phyloP scores from a whole-genome alignment of 2,329 filamentous ascomycete species.

The Biscogniauxia mediterranea region DNA sequence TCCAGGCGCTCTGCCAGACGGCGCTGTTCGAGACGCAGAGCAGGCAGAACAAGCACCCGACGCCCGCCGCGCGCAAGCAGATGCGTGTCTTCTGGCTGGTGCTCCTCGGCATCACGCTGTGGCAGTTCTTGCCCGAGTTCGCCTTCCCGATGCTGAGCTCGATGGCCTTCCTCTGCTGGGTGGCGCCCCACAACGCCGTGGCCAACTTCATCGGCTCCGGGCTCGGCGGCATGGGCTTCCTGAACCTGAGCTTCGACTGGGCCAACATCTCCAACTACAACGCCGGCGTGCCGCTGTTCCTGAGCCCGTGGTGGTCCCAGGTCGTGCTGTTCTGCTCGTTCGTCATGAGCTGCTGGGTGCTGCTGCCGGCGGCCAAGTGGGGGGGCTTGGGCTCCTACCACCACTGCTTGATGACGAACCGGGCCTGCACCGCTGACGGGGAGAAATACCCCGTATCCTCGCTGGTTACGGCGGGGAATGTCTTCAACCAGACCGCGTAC shows the following conservation, averaged over 20 bases:
- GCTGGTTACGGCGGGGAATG: constrained; percentile 42
- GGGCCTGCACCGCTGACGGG: constrained; percentile 49
- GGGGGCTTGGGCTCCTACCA: constrained; percentile 52
- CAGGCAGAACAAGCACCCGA: constrained; percentile 50
- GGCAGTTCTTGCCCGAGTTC: constrained; percentile 63
- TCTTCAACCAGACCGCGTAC: constrained; percentile 49
- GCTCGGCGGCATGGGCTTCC: constrained; percentile 60
- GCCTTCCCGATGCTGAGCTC: constrained; percentile 59
- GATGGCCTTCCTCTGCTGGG: constrained; percentile 62
- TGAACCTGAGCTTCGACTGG: constrained; percentile 61
- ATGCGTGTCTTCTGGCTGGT: constrained; percentile 56
- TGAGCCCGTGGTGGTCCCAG: constrained; percentile 60
- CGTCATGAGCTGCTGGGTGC: constrained; percentile 55
- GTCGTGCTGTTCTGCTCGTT: constrained; percentile 55
- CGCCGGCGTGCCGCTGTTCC: constrained; percentile 43
- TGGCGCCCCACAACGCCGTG: constrained; percentile 54
- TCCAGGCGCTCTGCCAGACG: constrained; percentile 50
- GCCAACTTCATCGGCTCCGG: constrained; percentile 62
- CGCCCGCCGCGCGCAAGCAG: constrained; percentile 48
- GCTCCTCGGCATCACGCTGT: constrained; percentile 51
- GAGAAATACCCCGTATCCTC: constrained; percentile 42
- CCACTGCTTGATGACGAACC: constrained; percentile 57
- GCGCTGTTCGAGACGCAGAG: constrained; percentile 58
- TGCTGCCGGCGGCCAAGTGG: constrained; percentile 58
- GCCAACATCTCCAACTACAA: constrained; percentile 55